phyloP scores from a whole-genome alignment of 225 moss, liverwort and hornwort genomes.

The Marchantia polymorpha region DNA sequence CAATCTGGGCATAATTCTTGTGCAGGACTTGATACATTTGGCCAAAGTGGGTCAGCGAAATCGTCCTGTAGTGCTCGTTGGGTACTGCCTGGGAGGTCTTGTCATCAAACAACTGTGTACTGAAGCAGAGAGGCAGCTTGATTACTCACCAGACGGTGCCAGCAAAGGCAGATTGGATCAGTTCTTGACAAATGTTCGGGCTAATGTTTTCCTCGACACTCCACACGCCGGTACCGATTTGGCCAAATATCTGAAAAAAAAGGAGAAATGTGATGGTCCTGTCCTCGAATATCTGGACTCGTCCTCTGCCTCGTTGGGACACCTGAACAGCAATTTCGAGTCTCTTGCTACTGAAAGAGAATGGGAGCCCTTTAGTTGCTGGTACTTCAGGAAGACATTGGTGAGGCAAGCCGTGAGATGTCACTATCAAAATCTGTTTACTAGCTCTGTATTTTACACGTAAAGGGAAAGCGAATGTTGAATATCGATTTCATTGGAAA shows the following conservation, averaged over 20 bases:
- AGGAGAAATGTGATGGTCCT: neutral
- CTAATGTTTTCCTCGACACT: conserved; percentile 3
- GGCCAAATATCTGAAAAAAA: neutral
- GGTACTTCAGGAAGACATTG: too few species aligned
- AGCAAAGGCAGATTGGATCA: conserved; percentile 8
- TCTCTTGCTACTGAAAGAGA: too few species aligned
- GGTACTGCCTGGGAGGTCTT: conserved; percentile 25
- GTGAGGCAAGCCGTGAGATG: too few species aligned
- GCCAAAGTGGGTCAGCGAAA: conserved; percentile 15
- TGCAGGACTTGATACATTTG: conserved; percentile 11
- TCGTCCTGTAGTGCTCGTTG: conserved; percentile 22
- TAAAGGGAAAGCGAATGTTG: too few species aligned
- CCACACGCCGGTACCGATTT: conserved; percentile 20
- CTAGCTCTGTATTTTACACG: too few species aligned
- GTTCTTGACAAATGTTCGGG: conserved; percentile 19
- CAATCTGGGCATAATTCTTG: conserved; percentile 9
- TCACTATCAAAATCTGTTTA: too few species aligned
- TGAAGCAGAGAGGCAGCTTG: conserved; percentile 9
- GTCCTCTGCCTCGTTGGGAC: neutral
- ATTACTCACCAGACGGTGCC: neutral
- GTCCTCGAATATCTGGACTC: conserved; percentile 11
- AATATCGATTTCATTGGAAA: too few species aligned
- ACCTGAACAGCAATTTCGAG: conserved; percentile 5
- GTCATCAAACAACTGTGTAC: conserved; percentile 18
- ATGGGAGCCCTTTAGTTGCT: too few species aligned